These are phyloP conservation scores for Nigrospora sphaerica DNA, from an alignment of 2,329 filamentous ascomycete species.

Conservation along the genomic window DNA sequence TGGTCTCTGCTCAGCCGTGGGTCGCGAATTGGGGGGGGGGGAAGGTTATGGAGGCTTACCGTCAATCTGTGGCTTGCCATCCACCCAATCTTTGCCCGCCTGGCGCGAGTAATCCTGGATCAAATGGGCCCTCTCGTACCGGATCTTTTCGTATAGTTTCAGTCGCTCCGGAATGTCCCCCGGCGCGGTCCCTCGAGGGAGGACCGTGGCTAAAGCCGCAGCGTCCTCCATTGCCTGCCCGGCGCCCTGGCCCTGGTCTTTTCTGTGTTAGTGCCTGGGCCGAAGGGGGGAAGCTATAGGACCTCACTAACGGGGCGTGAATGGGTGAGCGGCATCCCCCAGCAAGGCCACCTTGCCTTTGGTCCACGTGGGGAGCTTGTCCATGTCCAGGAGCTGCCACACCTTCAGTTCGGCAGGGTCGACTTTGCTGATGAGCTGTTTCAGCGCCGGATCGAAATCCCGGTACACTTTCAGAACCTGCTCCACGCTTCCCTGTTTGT, in stretches of 20 bases:
- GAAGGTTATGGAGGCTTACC: slow-evolving; percentile 24
- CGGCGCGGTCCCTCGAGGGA: slow-evolving; percentile 35
- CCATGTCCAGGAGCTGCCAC: slow-evolving; percentile 58
- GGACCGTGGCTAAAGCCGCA: slow-evolving; percentile 47
- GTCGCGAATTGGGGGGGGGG: background rate
- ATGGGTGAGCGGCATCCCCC: slow-evolving; percentile 49
- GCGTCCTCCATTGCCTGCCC: slow-evolving; percentile 62
- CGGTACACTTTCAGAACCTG: slow-evolving; percentile 30
- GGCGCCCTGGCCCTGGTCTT: slow-evolving; percentile 27
- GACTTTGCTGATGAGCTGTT: slow-evolving; percentile 31
- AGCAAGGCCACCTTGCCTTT: slow-evolving; percentile 14
- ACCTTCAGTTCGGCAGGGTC: slow-evolving; percentile 40
- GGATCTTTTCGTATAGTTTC: slow-evolving; percentile 49
- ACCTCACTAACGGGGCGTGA: slow-evolving; percentile 44
- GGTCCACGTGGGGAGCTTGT: slow-evolving; percentile 31
- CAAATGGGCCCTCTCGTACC: slow-evolving; percentile 47
- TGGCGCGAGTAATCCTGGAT: slow-evolving; percentile 52
- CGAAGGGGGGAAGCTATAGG: background rate
- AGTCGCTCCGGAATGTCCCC: slow-evolving; percentile 47
- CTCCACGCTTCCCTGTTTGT: slow-evolving; percentile 25
- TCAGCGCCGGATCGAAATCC: slow-evolving; percentile 33
- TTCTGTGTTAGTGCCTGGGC: slow-evolving; percentile 2
- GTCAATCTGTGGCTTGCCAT: slow-evolving; percentile 25
- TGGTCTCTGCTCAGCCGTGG: slow-evolving; percentile 8
- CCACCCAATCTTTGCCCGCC: slow-evolving; percentile 38